A percentile compares a stretch with the other conserved stretches of the same genome.
These are phyloP conservation scores for Musa acuminata DNA, from an alignment of 176 grass and related monocot species.

Conservation along the genomic window DNA sequence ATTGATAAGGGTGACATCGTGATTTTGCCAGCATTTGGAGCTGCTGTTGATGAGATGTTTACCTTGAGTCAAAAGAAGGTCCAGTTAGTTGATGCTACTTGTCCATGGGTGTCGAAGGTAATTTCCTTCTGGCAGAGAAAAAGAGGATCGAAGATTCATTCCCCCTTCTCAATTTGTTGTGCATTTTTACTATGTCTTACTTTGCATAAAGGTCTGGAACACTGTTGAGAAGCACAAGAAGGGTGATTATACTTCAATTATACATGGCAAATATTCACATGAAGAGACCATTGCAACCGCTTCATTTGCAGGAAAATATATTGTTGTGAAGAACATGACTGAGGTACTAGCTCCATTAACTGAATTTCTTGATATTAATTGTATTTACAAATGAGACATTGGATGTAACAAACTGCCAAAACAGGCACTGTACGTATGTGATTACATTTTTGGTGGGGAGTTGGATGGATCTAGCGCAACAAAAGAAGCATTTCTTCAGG, in stretches of 20 bases:
- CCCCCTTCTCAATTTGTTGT: neutral
- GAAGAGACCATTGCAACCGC: slow-evolving; percentile 96
- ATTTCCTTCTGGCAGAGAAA: neutral
- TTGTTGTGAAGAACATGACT: slow-evolving; percentile 80
- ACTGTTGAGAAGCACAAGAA: slow-evolving; percentile 99
- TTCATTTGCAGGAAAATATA: slow-evolving; percentile 87
- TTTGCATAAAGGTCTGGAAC: slow-evolving; percentile 72
- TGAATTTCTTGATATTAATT: neutral
- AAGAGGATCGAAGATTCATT: neutral
- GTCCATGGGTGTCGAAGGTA: slow-evolving; percentile 99
- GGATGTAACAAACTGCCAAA: neutral
- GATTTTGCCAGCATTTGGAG: slow-evolving; percentile 89
- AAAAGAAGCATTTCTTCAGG: slow-evolving; percentile 76
- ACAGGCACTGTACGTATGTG: slow-evolving; percentile 84
- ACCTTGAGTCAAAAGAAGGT: slow-evolving; percentile 91
- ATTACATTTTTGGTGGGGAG: slow-evolving; percentile 88
- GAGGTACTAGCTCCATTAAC: slow-evolving; percentile 40
- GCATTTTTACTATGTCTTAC: neutral
- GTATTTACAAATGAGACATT: neutral
- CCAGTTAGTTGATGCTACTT: slow-evolving; percentile 94
- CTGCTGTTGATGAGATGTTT: slow-evolving; percentile 93
- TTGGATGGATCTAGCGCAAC: slow-evolving; percentile 92
- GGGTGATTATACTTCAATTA: slow-evolving; percentile 91
- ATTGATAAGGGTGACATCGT: slow-evolving; percentile 75
- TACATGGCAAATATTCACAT: slow-evolving; percentile 91